Base-by-base conservation (phyloP, 768 basidiomycete species). In the Roridomyces roridus region DNA sequence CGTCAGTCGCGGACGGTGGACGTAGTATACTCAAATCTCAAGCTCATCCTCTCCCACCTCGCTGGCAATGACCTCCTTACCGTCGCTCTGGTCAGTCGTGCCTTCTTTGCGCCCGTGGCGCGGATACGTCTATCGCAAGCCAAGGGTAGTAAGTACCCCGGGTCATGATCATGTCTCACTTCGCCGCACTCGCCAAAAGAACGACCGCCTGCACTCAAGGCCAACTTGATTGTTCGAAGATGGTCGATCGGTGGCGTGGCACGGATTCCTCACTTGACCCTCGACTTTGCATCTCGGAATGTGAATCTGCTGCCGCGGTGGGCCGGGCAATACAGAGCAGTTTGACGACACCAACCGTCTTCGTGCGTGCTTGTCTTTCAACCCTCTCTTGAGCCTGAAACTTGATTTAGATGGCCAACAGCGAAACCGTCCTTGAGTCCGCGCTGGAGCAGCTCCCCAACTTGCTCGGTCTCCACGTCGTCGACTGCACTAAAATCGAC, bases 241-340 rank as follows among this genome's bases (percentile, higher is more conserved):
- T 90, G 23, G 54, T 73, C 12, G n/a, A n/a, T n/a, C n/a, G 65
- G 75, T 21, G 57, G 85, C 17, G 10, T 15, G 7, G 55, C 58
- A 18, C 69, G 68, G 0, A 67, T 90, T 28, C 74, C 75, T 11
- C 75, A 67, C 21, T 62, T 92, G 15, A 71, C 78, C 6, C 70
- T 92, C 24, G 84, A 90, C 46, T 76, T 70, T 46, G 82, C 85
- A 17, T 84, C 84, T 4, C 86, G 86, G 85, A 82, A 80, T 60
- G 70, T 87, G 48, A 80, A 88, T 65, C 61, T 74, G 7, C 65
- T 92, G 18, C 86, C 89, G 11, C 67, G 60, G 20, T 92, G 91
- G 89, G 68, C 77, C 3, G 64, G 64, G 65, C 65, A 23, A 65
- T 87, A 44, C 70, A 70, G 40, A 67, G 60, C 24, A 83, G 80